Base-by-base conservation (phyloP, 176 grass and related monocot species). In the Metroxylon sagu region DNA sequence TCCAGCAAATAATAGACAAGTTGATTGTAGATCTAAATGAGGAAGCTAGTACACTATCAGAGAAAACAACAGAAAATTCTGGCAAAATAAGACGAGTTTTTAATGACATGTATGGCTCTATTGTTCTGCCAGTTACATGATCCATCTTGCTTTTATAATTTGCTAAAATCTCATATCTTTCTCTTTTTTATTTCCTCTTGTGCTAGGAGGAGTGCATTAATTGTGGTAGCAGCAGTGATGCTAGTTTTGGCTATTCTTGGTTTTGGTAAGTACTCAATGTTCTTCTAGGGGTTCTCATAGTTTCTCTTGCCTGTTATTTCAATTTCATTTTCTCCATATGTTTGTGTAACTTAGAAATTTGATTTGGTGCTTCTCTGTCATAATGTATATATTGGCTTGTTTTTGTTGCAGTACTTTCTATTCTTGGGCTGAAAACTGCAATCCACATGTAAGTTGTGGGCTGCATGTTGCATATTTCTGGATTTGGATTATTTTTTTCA, bases 11-110 rank as follows among this genome's bases (percentile, higher is more conserved):
- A 67, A 91, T 97, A 70, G 81, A 88, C 54, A 88, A 81, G 57
- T 79, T 97, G 49, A 88, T 81, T 62, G 81, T 51, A 63, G 84
- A 91, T 31, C 64, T 97, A 61, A 73, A 81, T 79, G 83, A 85
- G 75, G 84, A 87, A 52, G 76, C 84, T 15, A 76, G 80, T 75
- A 72, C 78, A 4, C 78, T 97, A 74, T 91, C 84, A 16, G 25
- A 73, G 70, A 88, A 88, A 70, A 91, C 87, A 64, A 18, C 64
- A 74, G 80, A 91, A 72, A 97, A 80, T 68, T 82, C 85, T 73
- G 80, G 16, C 74, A 91, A 60, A 65, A 88, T 85, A 63, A 90
- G 81, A 79, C 58, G 71, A 57, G 78, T 73, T 69, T 77, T 97
- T 27, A 68, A 50, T 67, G 78, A 78, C 61, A 57, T 97, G 92